Base-by-base conservation (phyloP, 2,329 filamentous ascomycete species). In the Cercospora sp. region DNA sequence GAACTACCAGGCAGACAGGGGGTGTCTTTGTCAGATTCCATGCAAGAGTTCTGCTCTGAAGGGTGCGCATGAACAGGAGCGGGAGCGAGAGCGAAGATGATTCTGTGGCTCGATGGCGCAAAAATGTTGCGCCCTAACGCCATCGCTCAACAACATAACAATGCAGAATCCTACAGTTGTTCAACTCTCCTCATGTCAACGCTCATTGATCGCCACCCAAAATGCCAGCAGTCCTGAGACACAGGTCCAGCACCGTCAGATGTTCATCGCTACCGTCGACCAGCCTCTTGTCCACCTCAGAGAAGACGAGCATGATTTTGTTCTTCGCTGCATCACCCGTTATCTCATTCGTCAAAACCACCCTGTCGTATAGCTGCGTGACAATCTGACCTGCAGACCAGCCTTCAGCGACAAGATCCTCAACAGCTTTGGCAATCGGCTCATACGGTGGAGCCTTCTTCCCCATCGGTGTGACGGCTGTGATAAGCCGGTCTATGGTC, bases 241-340 rank as follows among this genome's bases (percentile, higher is more conserved):
- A 86, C 72, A 98, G 78, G 79, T 99, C 94, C 34, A 99, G 82
- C 68, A 98, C 91, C 0, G 92, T 93, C 26, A 99, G 83, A 78
- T 99, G 94, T 81, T 99, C 95, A 77, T 99, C 95, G 2, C 94
- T 91, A 8, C 95, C 95, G 79, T 99, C 96, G 5, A 97, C 91
- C 58, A 99, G 81, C 72, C 95, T 87, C 85, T 98, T 98, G 78
- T 99, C 95, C 30, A 94, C 86, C 79, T 98, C 94, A 0, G 94
- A 97, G 77, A 99, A 99, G 3, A 94, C 85, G 70, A 92, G 85
- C 59, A 94, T 90, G 68, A 99, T 94, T 79, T 90, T 90, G 77
- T 94, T 96, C 82, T 99, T 99, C 77, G 97, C 91, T 12, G 88
- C 81, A 76, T 97, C 93, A 0, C 89, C 88, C 26, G 97, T 90